Percentiles rank a stretch among this genome's conserved stretches.
These are phyloP conservation scores for Volvox carteri DNA, from an alignment of 163 green algal genomes.

Conservation along the genomic window DNA sequence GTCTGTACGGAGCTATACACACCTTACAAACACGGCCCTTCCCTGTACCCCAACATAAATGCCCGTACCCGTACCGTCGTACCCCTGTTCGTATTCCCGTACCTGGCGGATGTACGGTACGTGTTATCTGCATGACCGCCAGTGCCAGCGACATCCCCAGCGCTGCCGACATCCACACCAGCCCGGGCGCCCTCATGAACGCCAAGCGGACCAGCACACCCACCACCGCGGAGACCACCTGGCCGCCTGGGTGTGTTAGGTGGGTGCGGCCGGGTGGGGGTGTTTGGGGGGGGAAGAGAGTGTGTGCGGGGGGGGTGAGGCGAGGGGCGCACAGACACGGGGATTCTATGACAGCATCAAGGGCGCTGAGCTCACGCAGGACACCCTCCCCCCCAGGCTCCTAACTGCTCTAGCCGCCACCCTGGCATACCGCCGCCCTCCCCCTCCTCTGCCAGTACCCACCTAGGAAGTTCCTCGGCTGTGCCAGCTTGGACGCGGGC, in stretches of 20 bases:
- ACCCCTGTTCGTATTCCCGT: background rate
- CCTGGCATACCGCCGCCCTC: background rate
- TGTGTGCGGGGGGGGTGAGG: background rate
- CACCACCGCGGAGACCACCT: slow-evolving; percentile 71
- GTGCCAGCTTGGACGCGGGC: slow-evolving; percentile 68
- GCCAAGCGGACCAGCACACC: slow-evolving; percentile 63
- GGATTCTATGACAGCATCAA: no score
- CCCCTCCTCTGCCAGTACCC: background rate
- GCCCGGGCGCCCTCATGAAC: slow-evolving; percentile 30
- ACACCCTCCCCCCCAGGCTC: no score
- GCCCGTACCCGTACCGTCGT: no score
- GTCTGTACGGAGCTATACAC: no score
- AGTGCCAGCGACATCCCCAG: slow-evolving; percentile 75
- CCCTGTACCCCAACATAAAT: no score
- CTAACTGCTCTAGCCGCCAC: no score
- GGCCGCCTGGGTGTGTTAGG: slow-evolving; percentile 63
- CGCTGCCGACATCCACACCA: slow-evolving; percentile 69
- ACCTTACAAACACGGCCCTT: no score
- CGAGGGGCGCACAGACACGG: no score
- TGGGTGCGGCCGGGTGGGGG: background rate
- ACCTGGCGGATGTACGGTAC: slow-evolving; percentile 75
- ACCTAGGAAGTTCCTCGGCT: slow-evolving; percentile 78
- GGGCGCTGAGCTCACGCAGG: no score
- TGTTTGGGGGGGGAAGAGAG: background rate
- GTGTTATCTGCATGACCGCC: slow-evolving; percentile 71